Evolutionary conservation across 2,329 filamentous ascomycete species (phyloP), one percentile per base, ranked within the genome.

Genomic region (Cladosporium sp.): DNA sequence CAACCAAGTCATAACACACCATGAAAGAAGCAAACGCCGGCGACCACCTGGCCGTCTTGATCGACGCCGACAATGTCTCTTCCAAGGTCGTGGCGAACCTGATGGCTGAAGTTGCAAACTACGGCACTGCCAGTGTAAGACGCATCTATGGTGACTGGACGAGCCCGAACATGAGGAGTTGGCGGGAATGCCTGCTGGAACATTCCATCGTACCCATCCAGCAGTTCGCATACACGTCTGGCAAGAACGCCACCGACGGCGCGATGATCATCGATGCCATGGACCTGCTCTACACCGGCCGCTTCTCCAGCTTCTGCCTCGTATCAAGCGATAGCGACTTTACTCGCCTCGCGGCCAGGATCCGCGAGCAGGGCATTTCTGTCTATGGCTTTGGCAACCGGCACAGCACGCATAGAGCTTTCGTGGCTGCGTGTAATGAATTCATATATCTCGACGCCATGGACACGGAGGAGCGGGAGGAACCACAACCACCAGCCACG

Each of bases 291-390:
- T 76, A 77, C 66, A 76, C 74, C 8, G 71, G 69, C 18, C 71
- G 74, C n/a, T 76, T 76, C 64, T 71, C 73, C 30, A 72, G 71
- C 18, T 78, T 78, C 66, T 78, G 75, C 60, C 65, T 77, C 28
- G 75, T 76, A 18, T 76, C 75, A 4, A 78, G 76, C 65, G 76
- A 78, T 65, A 76, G 75, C 69, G 76, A 78, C 68, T 78, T 78
- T 62, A 77, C 76, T 3, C 73, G 74, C 6, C 69, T 78, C 11
- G 75, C 74, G 51, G 73, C 74, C 47, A 70, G 76, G 21, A 76
- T 78, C 15, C 75, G 76, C 10, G 74, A 78, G 62, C 76, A 77
- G 54, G 77, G 74, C 8, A 69, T 76, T 2, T 72, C 68, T 15
- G 75, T 79, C 2, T 78, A 76, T 59, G 75, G 76, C 41, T 75